Conservation (phyloP, 2,329 filamentous ascomycete genomes). For the Botryotinia convoluta region DNA sequence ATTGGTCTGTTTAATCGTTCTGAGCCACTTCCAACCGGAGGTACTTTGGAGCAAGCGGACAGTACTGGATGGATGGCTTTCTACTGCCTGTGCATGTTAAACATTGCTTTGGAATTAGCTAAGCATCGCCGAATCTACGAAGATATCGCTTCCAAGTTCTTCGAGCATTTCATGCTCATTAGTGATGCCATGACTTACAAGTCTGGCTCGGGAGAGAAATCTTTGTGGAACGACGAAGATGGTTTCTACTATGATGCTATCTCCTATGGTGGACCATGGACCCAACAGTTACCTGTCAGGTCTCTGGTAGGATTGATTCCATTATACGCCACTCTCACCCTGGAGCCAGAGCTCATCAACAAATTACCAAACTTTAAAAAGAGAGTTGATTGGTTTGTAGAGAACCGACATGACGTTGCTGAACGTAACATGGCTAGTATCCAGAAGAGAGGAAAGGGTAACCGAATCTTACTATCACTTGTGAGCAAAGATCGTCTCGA, state of each 20-base stretch:
- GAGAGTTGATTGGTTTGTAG: slow-evolving; percentile 89
- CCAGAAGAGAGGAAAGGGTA: slow-evolving; percentile 81
- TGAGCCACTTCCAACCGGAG: slow-evolving; percentile 88
- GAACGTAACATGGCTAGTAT: slow-evolving; percentile 95
- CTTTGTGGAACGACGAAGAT: slow-evolving; percentile 93
- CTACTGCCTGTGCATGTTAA: slow-evolving; percentile 94
- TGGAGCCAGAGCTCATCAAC: slow-evolving; percentile 92
- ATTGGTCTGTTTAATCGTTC: slow-evolving; percentile 97
- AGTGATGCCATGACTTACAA: slow-evolving; percentile 94
- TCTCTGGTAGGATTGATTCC: slow-evolving; percentile 93
- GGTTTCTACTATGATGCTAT: slow-evolving; percentile 99
- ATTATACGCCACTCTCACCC: slow-evolving; percentile 84
- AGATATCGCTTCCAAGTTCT: slow-evolving; percentile 97
- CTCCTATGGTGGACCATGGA: slow-evolving; percentile 90
- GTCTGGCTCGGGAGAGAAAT: slow-evolving; percentile 70
- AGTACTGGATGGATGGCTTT: slow-evolving; percentile 99
- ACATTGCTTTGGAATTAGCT: slow-evolving; percentile 90
- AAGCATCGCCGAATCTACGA: slow-evolving; percentile 95
- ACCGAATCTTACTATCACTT: slow-evolving; percentile 82
- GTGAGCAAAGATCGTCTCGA: slow-evolving; percentile 91
- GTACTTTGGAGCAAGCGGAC: slow-evolving; percentile 92
- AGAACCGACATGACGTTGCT: slow-evolving; percentile 80
- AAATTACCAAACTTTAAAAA: slow-evolving; percentile 91
- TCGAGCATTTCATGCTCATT: slow-evolving; percentile 97
- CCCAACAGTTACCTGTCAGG: slow-evolving; percentile 85